Evolutionary conservation across 805 yeast genomes (phyloP).

Genomic region (Sungouiozyma intestinalis): DNA sequence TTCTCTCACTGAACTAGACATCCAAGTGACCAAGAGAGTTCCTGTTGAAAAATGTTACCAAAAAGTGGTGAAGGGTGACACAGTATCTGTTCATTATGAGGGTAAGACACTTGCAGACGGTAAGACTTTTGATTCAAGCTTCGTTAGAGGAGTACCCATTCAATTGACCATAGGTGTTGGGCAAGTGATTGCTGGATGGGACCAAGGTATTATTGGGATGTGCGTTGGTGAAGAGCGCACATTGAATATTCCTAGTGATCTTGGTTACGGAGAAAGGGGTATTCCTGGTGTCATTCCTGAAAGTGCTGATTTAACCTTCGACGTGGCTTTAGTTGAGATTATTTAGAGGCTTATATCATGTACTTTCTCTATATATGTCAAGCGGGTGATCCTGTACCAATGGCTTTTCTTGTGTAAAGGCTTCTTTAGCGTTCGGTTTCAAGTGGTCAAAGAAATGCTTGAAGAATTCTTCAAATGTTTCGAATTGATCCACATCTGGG

Average conservation of each 20-base stretch:
- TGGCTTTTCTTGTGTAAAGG: constrained; percentile 12
- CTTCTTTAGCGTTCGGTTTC: constrained; percentile 26
- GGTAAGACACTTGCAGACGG: constrained; percentile 58
- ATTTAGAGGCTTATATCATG: neutral
- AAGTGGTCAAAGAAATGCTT: constrained; percentile 35
- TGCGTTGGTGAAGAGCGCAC: constrained; percentile 83
- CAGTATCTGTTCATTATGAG: constrained; percentile 65
- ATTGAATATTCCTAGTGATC: constrained; percentile 63
- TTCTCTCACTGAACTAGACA: constrained; percentile 19
- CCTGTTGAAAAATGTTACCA: constrained; percentile 44
- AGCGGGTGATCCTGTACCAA: neutral
- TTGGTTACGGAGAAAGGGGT: constrained; percentile 71
- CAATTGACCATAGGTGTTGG: constrained; percentile 66
- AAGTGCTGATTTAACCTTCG: constrained; percentile 48
- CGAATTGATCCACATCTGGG: constrained; percentile 41
- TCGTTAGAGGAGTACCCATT: constrained; percentile 54
- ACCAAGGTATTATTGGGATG: constrained; percentile 70
- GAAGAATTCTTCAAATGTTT: constrained; percentile 47
- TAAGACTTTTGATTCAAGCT: constrained; percentile 65
- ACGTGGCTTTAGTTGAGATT: constrained; percentile 19
- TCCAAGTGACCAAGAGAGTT: constrained; percentile 39
- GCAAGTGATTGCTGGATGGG: constrained; percentile 86
- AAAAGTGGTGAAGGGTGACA: constrained; percentile 56
- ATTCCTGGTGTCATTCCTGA: constrained; percentile 74
- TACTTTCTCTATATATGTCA: neutral